A percentile compares a stretch with the other conserved stretches of the same genome.
Conservation (phyloP, 192 early-diverging fungal genomes). For the Mortierella hygrophila region DNA sequence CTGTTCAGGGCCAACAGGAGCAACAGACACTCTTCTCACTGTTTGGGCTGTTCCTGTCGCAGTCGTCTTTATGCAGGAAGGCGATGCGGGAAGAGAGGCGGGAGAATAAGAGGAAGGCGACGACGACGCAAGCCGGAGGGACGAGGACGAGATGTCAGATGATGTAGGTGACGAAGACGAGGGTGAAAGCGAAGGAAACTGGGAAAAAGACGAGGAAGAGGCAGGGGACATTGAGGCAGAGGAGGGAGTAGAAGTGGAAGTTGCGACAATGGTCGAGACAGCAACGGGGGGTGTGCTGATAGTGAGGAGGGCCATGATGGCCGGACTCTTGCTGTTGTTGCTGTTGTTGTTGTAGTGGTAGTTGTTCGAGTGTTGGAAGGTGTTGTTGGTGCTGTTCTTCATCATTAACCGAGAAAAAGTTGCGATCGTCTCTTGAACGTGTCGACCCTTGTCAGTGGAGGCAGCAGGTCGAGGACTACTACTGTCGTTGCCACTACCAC, state of each 20-base stretch:
- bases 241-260: neutral
- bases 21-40: neutral
- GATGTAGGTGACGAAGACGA: neutral
- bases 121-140: conserved; percentile 8
- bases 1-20: neutral
- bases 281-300: conserved; percentile 14
- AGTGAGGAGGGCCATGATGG: conserved; percentile 26
- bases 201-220: neutral
- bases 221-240: neutral
- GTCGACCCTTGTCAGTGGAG: conserved; percentile 5
- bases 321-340: neutral
- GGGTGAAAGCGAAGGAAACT: conserved; percentile 12
- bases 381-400: conserved; percentile 20
- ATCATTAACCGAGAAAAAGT: conserved; percentile 35
- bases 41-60: neutral
- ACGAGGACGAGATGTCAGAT: conserved; percentile 12
- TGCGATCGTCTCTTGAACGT: conserved; percentile 36
- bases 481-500: no score
- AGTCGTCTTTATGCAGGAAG: neutral
- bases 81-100: conserved; percentile 1
- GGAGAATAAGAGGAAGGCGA: conserved; percentile 1
- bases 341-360: conserved; percentile 13
- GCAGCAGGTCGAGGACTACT: neutral
- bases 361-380: neutral
- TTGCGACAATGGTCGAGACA: neutral